Evolutionary conservation across 78 protist genomes (phyloP).

Genomic region (Dictyostelium discoideum): DNA sequence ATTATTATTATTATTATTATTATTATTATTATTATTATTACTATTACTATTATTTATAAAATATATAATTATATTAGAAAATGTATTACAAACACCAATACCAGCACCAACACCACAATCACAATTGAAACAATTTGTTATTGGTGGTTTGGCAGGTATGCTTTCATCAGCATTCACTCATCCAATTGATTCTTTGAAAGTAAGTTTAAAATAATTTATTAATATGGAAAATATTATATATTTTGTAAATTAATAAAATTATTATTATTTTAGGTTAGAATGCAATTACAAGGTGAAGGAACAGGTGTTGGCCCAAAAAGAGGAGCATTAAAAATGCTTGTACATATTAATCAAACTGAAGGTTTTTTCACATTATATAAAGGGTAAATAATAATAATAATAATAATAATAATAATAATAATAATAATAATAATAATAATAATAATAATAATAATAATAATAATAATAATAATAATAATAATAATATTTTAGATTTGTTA

Average conservation of each 20-base stretch:
- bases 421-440: no score
- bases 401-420: no score
- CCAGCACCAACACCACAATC: conserved; percentile 41
- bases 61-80: neutral
- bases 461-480: no score
- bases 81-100: conserved; percentile 27
- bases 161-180: conserved; percentile 64
- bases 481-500: no score
- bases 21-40: no score
- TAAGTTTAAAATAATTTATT: neutral
- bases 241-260: no score
- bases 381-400: no score
- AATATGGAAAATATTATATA: no score
- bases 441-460: no score
- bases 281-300: conserved; percentile 70
- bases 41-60: no score
- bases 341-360: conserved; percentile 63
- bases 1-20: no score
- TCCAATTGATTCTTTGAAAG: conserved; percentile 81
- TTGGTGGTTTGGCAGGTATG: conserved; percentile 74
- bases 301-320: conserved; percentile 6
- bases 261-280: conserved; percentile 28
- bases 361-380: conserved; percentile 73
- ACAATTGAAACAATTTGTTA: conserved; percentile 53
- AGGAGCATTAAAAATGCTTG: conserved; percentile 52